Evolutionary conservation across 1,284 basidiomycete genomes (phyloP), one percentile per base, ranked within the genome.

Genomic region (Pseudozyma pruni): DNA sequence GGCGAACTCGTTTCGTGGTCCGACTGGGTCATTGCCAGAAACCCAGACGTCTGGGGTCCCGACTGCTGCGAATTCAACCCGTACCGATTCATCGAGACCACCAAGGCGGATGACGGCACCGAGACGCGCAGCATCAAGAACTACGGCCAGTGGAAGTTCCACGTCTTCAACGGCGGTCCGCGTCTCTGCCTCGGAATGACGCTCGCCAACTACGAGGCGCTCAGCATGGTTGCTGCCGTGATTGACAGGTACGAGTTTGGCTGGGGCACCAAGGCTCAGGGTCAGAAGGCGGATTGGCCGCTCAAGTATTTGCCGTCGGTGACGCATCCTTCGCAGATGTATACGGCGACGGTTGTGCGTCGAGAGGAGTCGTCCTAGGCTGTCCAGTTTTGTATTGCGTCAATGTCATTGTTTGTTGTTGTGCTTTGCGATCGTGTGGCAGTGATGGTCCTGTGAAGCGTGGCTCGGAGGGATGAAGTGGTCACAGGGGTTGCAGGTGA

Each of bases 161-260:
- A 76, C 23, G 70, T 70, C 33, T 73, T 76, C 54, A 76, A 75
- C 48, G 71, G 63, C 14, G 76, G 76, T 8, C 76, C 76, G 14
- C 63, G 76, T 17, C 67, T 78, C n/a, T 79, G 76, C 38, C 59
- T 79, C 10, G 76, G 76, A 23, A 69, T 72, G 74, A 72, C 60
- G 17, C 44, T 78, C 11, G 76, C 76, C 43, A 74, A 63, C 34
- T 76, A 72, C 44, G 76, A 78, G 42, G 74, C 61, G 8, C 45
- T 74, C 27, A 56, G 55, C 44, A 57, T 66, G 45, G 35, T 59
- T 7, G 56, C 63, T 0, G 64, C 64, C 11, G 60, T 69, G 13
- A 51, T 64, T 16, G 49, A 53, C 35, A 31, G 64, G 17, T 76
- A 70, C 56, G 62, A 76, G 17, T 67, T 75, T 32, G 58, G 54